phyloP scores from a whole-genome alignment of 352 stramenopile species.

The Plasmopara viticola region DNA sequence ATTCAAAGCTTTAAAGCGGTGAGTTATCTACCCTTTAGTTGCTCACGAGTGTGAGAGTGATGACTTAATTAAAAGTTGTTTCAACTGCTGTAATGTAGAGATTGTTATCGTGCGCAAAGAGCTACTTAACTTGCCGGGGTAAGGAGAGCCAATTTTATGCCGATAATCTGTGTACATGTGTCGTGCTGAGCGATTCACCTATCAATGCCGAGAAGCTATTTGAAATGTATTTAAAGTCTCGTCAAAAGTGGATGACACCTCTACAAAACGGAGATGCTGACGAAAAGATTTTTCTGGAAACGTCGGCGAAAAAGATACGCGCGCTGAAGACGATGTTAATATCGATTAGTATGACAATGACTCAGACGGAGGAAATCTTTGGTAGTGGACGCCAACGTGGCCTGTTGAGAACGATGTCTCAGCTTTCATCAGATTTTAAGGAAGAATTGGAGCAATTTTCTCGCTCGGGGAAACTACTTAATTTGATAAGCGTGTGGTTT shows the following conservation, averaged over 20 bases:
- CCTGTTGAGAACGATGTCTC: constrained; percentile 22
- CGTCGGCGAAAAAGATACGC: constrained; percentile 21
- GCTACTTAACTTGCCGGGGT: constrained; percentile 47
- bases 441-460: constrained; percentile 25
- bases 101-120: constrained; percentile 37
- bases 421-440: constrained; percentile 23
- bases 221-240: constrained; percentile 39
- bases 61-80: neutral
- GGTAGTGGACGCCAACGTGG: constrained; percentile 10
- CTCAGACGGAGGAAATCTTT: constrained; percentile 59
- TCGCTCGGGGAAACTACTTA: constrained; percentile 25
- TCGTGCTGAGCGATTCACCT: constrained; percentile 25
- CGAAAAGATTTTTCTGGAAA: constrained; percentile 3
- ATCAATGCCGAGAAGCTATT: constrained; percentile 33
- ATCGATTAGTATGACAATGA: constrained; percentile 45
- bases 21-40: constrained; percentile 1
- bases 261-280: constrained; percentile 11
- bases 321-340: constrained; percentile 53
- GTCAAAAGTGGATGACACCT: constrained; percentile 44
- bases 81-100: constrained; percentile 24
- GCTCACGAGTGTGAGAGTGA: neutral
- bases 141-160: constrained; percentile 56
- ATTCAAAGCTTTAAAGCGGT: constrained; percentile 61
- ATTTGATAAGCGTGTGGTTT: constrained; percentile 34
- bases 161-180: constrained; percentile 50